Conservation (phyloP, 176 grass and related monocot genomes). For the Ensete ventricosum region DNA sequence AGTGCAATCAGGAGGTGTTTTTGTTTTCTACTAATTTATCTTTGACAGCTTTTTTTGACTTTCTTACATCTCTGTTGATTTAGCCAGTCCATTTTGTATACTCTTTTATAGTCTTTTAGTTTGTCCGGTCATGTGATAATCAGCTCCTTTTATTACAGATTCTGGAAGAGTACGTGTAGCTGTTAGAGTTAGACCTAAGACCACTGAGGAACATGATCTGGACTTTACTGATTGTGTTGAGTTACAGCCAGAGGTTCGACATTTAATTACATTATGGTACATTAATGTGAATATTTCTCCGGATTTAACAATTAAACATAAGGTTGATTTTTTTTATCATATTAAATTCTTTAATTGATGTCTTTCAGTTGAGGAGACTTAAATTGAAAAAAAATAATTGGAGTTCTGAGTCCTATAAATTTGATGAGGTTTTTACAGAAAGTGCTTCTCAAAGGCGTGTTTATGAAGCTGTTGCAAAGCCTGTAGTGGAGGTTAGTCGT, state of each 20-base stretch:
- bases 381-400: conserved; percentile 90
- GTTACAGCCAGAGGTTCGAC: conserved; percentile 73
- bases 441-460: conserved; percentile 76
- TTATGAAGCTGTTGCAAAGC: conserved; percentile 78
- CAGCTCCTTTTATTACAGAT: conserved; percentile 33
- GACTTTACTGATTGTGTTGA: conserved; percentile 68
- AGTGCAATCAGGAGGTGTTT: too few relatives aligned
- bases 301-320: background rate
- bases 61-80: background rate
- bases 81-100: background rate
- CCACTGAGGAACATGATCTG: conserved; percentile 41
- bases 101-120: background rate
- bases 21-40: background rate
- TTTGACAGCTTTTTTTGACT: background rate
- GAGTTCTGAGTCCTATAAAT: conserved; percentile 77
- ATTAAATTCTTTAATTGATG: conserved; percentile 8
- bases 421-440: conserved; percentile 79
- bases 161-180: conserved; percentile 73
- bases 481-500: conserved; percentile 80
- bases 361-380: conserved; percentile 61
- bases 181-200: conserved; percentile 79
- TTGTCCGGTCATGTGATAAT: background rate
- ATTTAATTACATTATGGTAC: background rate
- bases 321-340: background rate
- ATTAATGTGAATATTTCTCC: conserved; percentile 2